These are phyloP conservation scores for Kwoniella sp. DNA, from an alignment of 768 basidiomycete genomes.

Conservation along the genomic window DNA sequence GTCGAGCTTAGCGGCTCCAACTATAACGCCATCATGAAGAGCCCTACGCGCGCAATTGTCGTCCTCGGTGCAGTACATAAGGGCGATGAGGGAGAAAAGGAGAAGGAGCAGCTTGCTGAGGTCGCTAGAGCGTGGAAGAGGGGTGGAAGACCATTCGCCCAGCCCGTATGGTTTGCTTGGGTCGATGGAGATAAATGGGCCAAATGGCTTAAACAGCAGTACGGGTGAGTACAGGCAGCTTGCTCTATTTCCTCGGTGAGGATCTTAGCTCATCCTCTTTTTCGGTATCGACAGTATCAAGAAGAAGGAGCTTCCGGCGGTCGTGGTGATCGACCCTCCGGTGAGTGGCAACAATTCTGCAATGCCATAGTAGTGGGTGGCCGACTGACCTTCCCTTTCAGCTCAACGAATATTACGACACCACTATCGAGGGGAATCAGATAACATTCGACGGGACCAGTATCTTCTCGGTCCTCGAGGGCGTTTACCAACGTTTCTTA, in stretches of 20 bases:
- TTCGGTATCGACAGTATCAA: slow-evolving; percentile 53
- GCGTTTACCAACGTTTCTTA: slow-evolving; percentile 59
- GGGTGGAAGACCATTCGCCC: slow-evolving; percentile 54
- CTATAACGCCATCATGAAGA: slow-evolving; percentile 84
- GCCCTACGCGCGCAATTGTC: slow-evolving; percentile 72
- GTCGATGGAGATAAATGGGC: slow-evolving; percentile 84
- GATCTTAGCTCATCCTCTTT: neutral
- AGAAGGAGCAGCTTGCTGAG: slow-evolving; percentile 61
- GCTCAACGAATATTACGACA: slow-evolving; percentile 68
- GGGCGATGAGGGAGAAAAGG: slow-evolving; percentile 53
- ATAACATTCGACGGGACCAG: slow-evolving; percentile 64
- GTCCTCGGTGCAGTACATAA: slow-evolving; percentile 63
- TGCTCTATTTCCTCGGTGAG: too few relatives aligned
- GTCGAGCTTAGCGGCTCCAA: slow-evolving; percentile 74
- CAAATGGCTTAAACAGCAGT: slow-evolving; percentile 90
- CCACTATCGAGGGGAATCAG: slow-evolving; percentile 62
- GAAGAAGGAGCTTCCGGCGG: slow-evolving; percentile 51
- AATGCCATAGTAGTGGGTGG: too few relatives aligned
- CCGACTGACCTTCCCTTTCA: too few relatives aligned
- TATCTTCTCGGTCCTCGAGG: slow-evolving; percentile 72
- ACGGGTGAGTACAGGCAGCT: slow-evolving; percentile 66
- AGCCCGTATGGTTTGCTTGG: slow-evolving; percentile 76
- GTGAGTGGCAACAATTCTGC: too few relatives aligned
- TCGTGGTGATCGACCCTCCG: slow-evolving; percentile 80
- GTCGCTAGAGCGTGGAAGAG: slow-evolving; percentile 67